Base-by-base conservation (phyloP, 2,329 filamentous ascomycete species). In the Xylariaceae sp. region DNA sequence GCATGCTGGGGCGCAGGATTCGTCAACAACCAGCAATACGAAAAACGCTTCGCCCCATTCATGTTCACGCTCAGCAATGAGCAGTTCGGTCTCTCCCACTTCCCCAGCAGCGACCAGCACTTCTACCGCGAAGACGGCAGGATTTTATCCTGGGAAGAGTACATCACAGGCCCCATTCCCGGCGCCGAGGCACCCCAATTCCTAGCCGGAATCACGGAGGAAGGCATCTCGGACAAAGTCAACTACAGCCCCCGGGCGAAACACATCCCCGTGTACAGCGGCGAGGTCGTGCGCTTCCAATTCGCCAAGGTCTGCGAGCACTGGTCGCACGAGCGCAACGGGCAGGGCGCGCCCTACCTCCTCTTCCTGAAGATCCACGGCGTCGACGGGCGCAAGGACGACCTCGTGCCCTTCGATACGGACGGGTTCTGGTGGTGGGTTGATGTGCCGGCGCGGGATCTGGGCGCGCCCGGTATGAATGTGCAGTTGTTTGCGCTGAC, bases 1-100 rank as follows among this genome's bases (percentile, higher is more conserved):
- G 75, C 88, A 0, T 97, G 93, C 71, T 99, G 94, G 94, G 94
- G 94, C 45, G 90, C 93, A 0, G 93, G 93, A 1, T 78, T 84
- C 62, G 74, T 96, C 7, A 74, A 79, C 49, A 78, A 69, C 13
- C 74, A 81, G 58, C 73, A 78, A 1, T 97, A 92, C 75, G 82
- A 82, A 49, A 82, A 88, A 66, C 71, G 77, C 2, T 96, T 97
- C 72, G 81, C 78, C 1, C 84, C 91, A 0, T 73, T 79, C 6
- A 74, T 82, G 64, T 88, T 88, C 66, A 82, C 76, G 2, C 73
- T 76, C 60, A 73, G 75, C 54, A 97, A 97, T 70, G 88, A 93
- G 56, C 82, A 88, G 35, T 96, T 99, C 69, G 91, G 91, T 0
- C 75, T 84, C 15, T 83, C 81, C 17, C 94, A 99, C 71, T 97